These are phyloP conservation scores for Xylaria sp. DNA, from an alignment of 2,329 filamentous ascomycete species.

Conservation along the genomic window DNA sequence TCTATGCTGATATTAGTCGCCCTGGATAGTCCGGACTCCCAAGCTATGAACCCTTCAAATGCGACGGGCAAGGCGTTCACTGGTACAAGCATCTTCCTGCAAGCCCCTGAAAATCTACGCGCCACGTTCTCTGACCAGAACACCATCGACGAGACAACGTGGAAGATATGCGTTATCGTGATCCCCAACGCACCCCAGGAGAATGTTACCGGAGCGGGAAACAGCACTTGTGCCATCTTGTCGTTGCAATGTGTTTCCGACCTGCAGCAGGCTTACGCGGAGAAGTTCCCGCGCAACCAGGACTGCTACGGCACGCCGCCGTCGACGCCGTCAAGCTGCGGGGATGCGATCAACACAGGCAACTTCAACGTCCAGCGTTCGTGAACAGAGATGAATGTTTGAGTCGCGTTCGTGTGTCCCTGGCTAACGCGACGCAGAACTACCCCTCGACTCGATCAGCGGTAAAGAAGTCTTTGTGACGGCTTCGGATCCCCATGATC, in stretches of 20 bases:
- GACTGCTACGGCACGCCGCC: slow-evolving; percentile 45
- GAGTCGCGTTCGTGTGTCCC: too few relatives aligned
- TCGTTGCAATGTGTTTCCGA: slow-evolving; percentile 44
- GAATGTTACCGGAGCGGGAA: slow-evolving; percentile 30
- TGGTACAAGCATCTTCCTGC: slow-evolving; percentile 46
- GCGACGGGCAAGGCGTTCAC: slow-evolving; percentile 41
- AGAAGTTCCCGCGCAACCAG: slow-evolving; percentile 41
- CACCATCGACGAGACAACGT: slow-evolving; percentile 43
- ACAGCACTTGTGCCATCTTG: slow-evolving; percentile 38
- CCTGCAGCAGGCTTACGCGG: slow-evolving; percentile 43
- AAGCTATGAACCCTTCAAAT: slow-evolving; percentile 40
- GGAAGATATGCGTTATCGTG: slow-evolving; percentile 46
- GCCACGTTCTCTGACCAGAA: slow-evolving; percentile 31
- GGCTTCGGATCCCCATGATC: slow-evolving; percentile 41
- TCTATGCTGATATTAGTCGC: slow-evolving; percentile 9
- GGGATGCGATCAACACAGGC: slow-evolving; percentile 37
- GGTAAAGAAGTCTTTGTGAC: slow-evolving; percentile 46
- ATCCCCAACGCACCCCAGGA: slow-evolving; percentile 40
- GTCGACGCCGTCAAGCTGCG: slow-evolving; percentile 44
- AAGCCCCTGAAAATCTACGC: slow-evolving; percentile 36
- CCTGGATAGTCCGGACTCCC: slow-evolving; percentile 36
- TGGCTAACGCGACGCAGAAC: slow-evolving; percentile 34
- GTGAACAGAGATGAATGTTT: slow-evolving; percentile 9
- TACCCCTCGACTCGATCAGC: slow-evolving; percentile 40
- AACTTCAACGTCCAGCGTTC: slow-evolving; percentile 43